A percentile compares a stretch with the other conserved stretches of the same genome.
These are phyloP conservation scores for Candida tibetensis DNA, from an alignment of 805 yeast species.

Conservation along the genomic window DNA sequence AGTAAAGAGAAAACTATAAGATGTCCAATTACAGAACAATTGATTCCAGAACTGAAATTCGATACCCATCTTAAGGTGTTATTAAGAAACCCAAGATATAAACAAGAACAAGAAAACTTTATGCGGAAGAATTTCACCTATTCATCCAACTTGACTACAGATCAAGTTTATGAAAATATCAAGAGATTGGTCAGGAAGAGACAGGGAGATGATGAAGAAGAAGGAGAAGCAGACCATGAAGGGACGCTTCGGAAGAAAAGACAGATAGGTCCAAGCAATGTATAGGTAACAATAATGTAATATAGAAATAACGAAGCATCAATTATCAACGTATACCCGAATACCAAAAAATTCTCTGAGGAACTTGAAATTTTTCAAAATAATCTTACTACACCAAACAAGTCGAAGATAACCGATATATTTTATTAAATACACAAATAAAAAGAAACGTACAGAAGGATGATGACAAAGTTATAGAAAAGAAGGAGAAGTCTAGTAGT, in stretches of 20 bases:
- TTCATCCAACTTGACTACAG: constrained; percentile 48
- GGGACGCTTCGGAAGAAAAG: constrained; percentile 4
- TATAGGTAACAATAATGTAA: no score
- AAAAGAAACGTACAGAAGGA: constrained; percentile 7
- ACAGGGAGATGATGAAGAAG: constrained; percentile 2
- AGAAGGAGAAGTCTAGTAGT: not conserved
- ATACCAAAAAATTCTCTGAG: no score
- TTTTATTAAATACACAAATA: constrained; percentile 23
- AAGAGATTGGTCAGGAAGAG: constrained; percentile 28
- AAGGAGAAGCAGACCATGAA: not conserved
- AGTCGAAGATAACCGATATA: constrained; percentile 3
- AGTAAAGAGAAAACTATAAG: constrained; percentile 40
- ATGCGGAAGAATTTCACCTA: constrained; percentile 52
- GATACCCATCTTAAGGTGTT: constrained; percentile 67
- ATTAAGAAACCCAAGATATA: constrained; percentile 74
- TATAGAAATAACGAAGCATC: no score
- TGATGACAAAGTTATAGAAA: not conserved
- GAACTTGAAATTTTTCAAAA: no score
- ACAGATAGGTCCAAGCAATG: not conserved
- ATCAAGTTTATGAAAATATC: constrained; percentile 62
- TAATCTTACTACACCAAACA: no score
- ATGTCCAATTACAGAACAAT: constrained; percentile 78
- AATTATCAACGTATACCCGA: no score
- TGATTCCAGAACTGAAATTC: constrained; percentile 67
- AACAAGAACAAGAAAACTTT: constrained; percentile 62